Percentiles rank a stretch among this genome's conserved stretches.
These are phyloP conservation scores for Scutellaria galericulata DNA, from an alignment of 257 asterid species.

Conservation along the genomic window DNA sequence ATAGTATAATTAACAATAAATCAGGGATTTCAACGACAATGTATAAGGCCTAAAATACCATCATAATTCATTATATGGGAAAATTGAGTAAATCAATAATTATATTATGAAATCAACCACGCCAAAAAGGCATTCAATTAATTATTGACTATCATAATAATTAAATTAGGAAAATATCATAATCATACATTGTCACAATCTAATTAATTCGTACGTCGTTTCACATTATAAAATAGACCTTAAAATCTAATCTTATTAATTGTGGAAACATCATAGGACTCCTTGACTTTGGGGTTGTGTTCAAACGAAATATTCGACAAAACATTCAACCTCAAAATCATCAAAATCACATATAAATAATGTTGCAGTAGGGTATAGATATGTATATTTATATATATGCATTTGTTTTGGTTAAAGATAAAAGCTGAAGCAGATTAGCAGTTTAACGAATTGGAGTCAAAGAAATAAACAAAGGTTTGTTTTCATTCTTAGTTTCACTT, in stretches of 20 bases:
- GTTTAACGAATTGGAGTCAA: too few relatives aligned
- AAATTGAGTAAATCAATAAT: background rate
- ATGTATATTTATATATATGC: too few relatives aligned
- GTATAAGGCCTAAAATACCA: background rate
- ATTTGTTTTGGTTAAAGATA: too few relatives aligned
- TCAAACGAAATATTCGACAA: background rate
- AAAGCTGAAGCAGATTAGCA: too few relatives aligned
- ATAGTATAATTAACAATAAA: background rate
- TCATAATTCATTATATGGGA: background rate
- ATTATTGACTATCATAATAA: background rate
- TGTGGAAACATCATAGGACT: background rate
- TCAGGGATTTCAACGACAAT: background rate
- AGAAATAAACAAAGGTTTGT: too few relatives aligned
- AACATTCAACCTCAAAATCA: conserved; percentile 4
- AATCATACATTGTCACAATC: conserved; percentile 16
- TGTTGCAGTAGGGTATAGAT: too few relatives aligned
- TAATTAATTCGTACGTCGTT: conserved; percentile 29
- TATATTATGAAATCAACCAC: background rate
- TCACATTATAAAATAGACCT: background rate
- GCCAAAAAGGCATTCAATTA: conserved; percentile 9
- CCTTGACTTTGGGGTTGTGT: background rate
- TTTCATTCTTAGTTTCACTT: too few relatives aligned
- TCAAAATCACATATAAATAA: background rate
- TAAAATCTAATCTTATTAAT: background rate
- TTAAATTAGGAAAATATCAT: background rate